phyloP scores from a whole-genome alignment of 2,329 filamentous ascomycete species.

The Claviceps digitariae region DNA sequence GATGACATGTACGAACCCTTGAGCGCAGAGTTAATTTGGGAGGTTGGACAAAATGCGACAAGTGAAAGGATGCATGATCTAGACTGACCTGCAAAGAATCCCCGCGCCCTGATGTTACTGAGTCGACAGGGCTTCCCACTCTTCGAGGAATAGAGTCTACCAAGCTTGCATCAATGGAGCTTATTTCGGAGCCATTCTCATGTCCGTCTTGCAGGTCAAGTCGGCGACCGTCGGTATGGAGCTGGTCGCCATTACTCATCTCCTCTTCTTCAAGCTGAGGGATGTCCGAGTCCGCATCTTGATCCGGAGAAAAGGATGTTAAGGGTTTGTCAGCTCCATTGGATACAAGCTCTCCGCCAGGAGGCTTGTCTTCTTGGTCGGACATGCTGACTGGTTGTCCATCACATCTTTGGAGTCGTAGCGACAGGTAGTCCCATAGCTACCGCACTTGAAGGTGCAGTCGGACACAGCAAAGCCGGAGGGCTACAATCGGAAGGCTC shows the following conservation, averaged over 20 bases:
- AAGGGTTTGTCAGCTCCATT: slow-evolving; percentile 26
- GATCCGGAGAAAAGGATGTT: slow-evolving; percentile 16
- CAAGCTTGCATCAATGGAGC: slow-evolving; percentile 32
- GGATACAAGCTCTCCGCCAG: slow-evolving; percentile 23
- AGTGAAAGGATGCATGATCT: neutral
- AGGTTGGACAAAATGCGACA: neutral
- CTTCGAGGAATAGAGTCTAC: slow-evolving; percentile 38
- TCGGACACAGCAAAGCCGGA: neutral
- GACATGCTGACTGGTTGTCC: slow-evolving; percentile 30
- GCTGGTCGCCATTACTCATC: neutral
- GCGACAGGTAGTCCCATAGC: neutral
- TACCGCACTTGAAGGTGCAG: neutral
- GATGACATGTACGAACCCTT: slow-evolving; percentile 51
- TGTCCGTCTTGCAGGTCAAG: slow-evolving; percentile 28
- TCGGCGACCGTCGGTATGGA: slow-evolving; percentile 19
- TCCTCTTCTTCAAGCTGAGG: slow-evolving; percentile 4
- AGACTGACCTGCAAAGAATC: slow-evolving; percentile 61
- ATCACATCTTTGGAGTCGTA: slow-evolving; percentile 18
- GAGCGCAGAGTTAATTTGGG: slow-evolving; percentile 15
- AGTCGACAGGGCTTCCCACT: slow-evolving; percentile 54
- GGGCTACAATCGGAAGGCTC: neutral
- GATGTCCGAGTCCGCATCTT: slow-evolving; percentile 9
- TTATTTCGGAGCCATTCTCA: slow-evolving; percentile 37
- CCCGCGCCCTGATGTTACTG: slow-evolving; percentile 60
- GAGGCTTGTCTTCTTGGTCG: slow-evolving; percentile 32